Evolutionary conservation across 2,329 filamentous ascomycete genomes (phyloP), one percentile per base, ranked within the genome.

Genomic region (Aureobasidium namibiae): DNA sequence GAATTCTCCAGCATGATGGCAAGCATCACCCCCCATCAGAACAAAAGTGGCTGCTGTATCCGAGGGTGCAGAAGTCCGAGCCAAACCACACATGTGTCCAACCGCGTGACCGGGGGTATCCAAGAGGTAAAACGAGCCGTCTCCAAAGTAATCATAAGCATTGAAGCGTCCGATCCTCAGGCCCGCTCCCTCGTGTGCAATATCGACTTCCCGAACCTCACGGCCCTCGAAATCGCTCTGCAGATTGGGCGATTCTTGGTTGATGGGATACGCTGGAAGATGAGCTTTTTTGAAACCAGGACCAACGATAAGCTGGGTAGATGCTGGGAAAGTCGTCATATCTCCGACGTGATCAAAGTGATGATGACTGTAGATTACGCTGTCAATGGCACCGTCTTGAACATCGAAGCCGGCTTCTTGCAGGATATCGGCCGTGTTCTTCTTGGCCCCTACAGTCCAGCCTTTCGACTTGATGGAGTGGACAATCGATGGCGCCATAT

Each of bases 111-210:
- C 82, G 0, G 80, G 80, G 3, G 76, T 74, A 62, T 80, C 71
- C 29, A 84, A 71, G 1, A 84, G 71, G 65, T 82, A 83, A 63
- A 85, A 81, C 23, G 71, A 76, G 0, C 80, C 81, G 64, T 84
- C 81, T 3, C 76, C 75, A 59, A 82, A 84, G 64, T 76, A 83
- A 65, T 84, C 81, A 26, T 72, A 68, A 1, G 78, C 78, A 33
- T 71, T 64, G 64, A 80, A 80, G 9, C 72, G 65, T 1, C 76
- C 78, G 21, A 80, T 75, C 60, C 74, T 72, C 3, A 76, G 59
- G 5, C 63, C 67, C n/a, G 64, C 63, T 24, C 66, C 62, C 42
- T 69, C 65, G 41, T 71, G 69, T n/a, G 67, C 61, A 36, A 76
- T 70, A 41, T 64, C 58, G 9, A 75, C 65, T 59, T 74, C 72